Percentiles rank a stretch among this genome's conserved stretches.
Conservation (phyloP, 2,329 filamentous ascomycete genomes). For the Parasarocladium wereldwijsianum region DNA sequence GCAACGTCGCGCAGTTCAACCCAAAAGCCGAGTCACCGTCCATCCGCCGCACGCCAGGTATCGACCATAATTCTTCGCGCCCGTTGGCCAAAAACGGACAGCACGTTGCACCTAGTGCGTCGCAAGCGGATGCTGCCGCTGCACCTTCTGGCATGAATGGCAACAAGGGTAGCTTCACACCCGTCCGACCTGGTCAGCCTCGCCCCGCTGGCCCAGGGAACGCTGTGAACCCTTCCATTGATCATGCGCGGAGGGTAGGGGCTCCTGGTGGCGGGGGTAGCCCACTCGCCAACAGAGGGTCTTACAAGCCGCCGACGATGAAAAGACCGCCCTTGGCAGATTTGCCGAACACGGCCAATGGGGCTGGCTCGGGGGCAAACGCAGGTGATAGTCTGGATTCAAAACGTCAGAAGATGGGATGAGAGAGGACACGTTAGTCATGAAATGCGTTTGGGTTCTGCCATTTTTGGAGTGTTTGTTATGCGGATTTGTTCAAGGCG, state of each 20-base stretch:
- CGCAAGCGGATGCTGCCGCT: constrained; percentile 5
- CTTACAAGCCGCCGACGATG: constrained; percentile 45
- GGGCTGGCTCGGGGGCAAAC: constrained; percentile 4
- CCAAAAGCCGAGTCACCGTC: constrained; percentile 67
- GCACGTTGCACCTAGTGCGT: constrained; percentile 30
- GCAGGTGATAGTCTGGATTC: constrained; percentile 22
- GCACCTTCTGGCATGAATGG: constrained; percentile 6
- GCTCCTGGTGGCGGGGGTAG: constrained; percentile 39
- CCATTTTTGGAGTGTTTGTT: too few species aligned
- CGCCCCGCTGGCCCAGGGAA: constrained; percentile 20
- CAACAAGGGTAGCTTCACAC: constrained; percentile 14
- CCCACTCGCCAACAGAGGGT: constrained; percentile 41
- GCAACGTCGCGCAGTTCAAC: constrained; percentile 58
- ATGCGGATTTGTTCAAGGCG: too few species aligned
- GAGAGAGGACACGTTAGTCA: too few species aligned
- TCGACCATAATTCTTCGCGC: constrained; percentile 67
- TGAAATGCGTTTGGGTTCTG: too few species aligned
- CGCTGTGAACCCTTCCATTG: constrained; percentile 37
- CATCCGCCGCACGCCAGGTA: constrained; percentile 74
- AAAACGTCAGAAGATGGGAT: constrained; percentile 36
- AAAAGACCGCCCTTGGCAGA: constrained; percentile 38
- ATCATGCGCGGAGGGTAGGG: constrained; percentile 41
- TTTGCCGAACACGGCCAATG: constrained; percentile 33
- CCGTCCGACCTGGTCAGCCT: constrained; percentile 15
- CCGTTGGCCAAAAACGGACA: constrained; percentile 48